These are phyloP conservation scores for Puccinellia tenuiflora DNA, from an alignment of 176 grass and related monocot species.

Conservation along the genomic window DNA sequence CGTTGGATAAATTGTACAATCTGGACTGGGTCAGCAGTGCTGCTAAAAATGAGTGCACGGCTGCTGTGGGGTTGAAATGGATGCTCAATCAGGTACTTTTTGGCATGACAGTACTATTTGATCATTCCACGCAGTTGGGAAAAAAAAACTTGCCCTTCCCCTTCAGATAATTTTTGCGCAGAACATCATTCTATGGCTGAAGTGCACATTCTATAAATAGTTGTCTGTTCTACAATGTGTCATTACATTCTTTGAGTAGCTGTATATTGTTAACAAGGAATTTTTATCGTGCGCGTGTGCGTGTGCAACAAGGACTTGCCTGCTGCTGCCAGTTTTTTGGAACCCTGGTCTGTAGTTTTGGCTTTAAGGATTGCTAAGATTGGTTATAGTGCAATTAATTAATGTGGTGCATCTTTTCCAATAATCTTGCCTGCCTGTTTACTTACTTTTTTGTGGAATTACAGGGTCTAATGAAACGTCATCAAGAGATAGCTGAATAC, in stretches of 20 bases:
- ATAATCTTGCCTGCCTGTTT: background rate
- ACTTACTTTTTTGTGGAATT: conserved; percentile 8
- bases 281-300: background rate
- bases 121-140: background rate
- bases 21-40: conserved; percentile 96
- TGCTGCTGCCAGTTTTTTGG: background rate
- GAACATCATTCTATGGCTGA: background rate
- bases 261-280: background rate
- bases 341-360: background rate
- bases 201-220: background rate
- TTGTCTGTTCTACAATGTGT: background rate
- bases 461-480: conserved; percentile 76
- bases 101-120: background rate
- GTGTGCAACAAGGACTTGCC: background rate
- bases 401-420: background rate
- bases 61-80: conserved; percentile 88
- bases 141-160: background rate
- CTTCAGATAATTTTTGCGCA: background rate
- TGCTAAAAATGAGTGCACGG: conserved; percentile 90
- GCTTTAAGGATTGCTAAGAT: background rate
- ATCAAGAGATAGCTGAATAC: conserved; percentile 73
- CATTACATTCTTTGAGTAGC: background rate
- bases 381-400: background rate
- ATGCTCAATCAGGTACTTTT: conserved; percentile 95
- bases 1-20: conserved; percentile 78